Base-by-base conservation (phyloP, 1,139 yeast genomes). In the Debaryomycetaceae sp. region DNA sequence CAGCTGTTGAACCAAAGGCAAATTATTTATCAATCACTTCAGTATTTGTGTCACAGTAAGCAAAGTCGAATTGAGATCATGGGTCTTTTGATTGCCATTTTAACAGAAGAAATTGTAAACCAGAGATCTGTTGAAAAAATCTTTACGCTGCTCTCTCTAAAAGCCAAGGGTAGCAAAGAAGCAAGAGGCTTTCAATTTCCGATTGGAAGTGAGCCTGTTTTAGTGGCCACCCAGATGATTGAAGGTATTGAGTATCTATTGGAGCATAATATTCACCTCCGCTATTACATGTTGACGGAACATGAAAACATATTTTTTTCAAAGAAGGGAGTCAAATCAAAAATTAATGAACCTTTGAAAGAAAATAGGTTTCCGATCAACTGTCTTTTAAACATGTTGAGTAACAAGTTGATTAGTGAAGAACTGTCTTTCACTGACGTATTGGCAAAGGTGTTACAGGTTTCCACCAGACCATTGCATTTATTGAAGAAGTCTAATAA, bases 21-120 rank as follows among this genome's bases (percentile, higher is more conserved):
- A 48, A 66, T 75, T 7, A 72, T 88, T 42, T 85, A 85, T 59
- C 84, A 83, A 45, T 68, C 93, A 5, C 71, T 90, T 47, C 80
- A 80, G 33, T 81, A 79, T 48, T 62, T 90, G 48, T 87, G 96
- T 58, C 76, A 80, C 49, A 88, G 85, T 62, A 86, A 87, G 58
- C 95, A 85, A 51, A 86, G 88, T 8, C 69, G 97, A 43, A 69
- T 80, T 20, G 97, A 91, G 51, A 78, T 89, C n/a, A 72, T 90
- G 61, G 82, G 85, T 39, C 67, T 85, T 45, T 62, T 90, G 43
- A 63, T 90, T 39, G 81, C 85, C 30, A 77, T 90, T 39, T 66
- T 91, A 38, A 84, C 83, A 50, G 97, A 90, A 52, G 95, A 95
- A 6, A 71, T 86, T 11, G 60, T 64, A 1, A 85, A 80, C 52